A percentile compares a stretch with the other conserved stretches of the same genome.
These are phyloP conservation scores for Polytolypa hystricis DNA, from an alignment of 2,329 filamentous ascomycete species.

Conservation along the genomic window DNA sequence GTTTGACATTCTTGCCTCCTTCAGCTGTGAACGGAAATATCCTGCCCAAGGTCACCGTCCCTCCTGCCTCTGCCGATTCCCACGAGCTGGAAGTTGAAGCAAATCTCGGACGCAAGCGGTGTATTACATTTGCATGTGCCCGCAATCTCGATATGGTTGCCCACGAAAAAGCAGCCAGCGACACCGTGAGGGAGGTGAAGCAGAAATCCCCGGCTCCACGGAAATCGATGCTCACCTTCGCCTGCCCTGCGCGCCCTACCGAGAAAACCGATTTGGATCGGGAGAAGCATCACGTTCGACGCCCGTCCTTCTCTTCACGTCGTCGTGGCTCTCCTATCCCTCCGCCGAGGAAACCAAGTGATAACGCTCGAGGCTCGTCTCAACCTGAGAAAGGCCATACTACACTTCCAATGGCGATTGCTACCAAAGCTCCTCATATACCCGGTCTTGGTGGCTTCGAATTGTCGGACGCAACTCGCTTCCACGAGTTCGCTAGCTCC, in stretches of 20 bases:
- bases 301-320: constrained; percentile 17
- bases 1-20: constrained; percentile 20
- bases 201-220: constrained; percentile 27
- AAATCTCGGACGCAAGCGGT: constrained; percentile 65
- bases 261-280: constrained; percentile 11
- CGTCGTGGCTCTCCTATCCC: constrained; percentile 28
- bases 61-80: constrained; percentile 23
- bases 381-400: constrained; percentile 5
- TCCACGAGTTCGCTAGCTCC: constrained; percentile 87
- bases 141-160: constrained; percentile 41
- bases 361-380: constrained; percentile 9
- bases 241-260: constrained; percentile 30
- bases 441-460: constrained; percentile 30
- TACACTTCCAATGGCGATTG: constrained; percentile 6
- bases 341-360: constrained; percentile 14
- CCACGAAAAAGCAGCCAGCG: constrained; percentile 24
- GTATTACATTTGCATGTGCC: constrained; percentile 84
- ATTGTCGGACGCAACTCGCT: constrained; percentile 40
- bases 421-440: constrained; percentile 21
- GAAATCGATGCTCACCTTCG: constrained; percentile 37
- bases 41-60: constrained; percentile 8
- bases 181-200: constrained; percentile 17
- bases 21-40: constrained; percentile 4
- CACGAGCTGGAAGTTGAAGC: constrained; percentile 50
- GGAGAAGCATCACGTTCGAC: constrained; percentile 20